Evolutionary conservation across 169 alveolate genomes (phyloP), one percentile per base, ranked within the genome.

Genomic region (Haemoproteus tartakovskyi): DNA sequence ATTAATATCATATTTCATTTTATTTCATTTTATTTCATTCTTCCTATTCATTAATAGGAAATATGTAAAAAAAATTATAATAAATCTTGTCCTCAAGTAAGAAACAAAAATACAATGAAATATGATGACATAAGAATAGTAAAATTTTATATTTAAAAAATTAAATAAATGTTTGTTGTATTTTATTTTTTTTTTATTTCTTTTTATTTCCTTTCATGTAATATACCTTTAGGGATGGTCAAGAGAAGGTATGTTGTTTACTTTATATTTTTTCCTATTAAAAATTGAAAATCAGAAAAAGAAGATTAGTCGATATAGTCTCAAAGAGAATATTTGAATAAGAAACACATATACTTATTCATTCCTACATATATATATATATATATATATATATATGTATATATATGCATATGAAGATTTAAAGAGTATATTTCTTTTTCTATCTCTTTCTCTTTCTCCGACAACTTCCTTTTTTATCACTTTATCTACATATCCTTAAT

Each of bases 81-180:
- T 16, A 67, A 59, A 24, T n/a, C 21, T 8, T 67, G 82, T 12
- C 82, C 82, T 24, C 29, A 67, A 54, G 82, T 64, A 64, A 46
- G 2, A 21, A 24, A 14, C 18, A 41, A 47, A 16, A 47, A 41
- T 19, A 16, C 27, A 60, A 29, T 22, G 18, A 47, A 60, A 41
- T 4, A 18, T 9, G 18, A 16, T 6, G 54, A 22, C 18, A 6
- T 16, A n/a, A 11, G 0, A 12, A 9, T 12, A 27, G n/a, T 40
- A 36, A 19, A 16, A 40, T 18, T 60, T 24, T 4, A 14, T 16
- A 60, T 22, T 38, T n/a, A 3, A 14, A 27, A 38, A 9, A 8
- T 11, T 21, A 50, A 24, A 9, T 22, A 22, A n/a, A 56, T 30
- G 48, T 29, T 56, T 12, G 38, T 1, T 1, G n/a, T 50, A 16